Evolutionary conservation across 169 alveolate species (phyloP), one percentile per base, ranked within the genome.

Genomic region (Cryptosporidium parvum): DNA sequence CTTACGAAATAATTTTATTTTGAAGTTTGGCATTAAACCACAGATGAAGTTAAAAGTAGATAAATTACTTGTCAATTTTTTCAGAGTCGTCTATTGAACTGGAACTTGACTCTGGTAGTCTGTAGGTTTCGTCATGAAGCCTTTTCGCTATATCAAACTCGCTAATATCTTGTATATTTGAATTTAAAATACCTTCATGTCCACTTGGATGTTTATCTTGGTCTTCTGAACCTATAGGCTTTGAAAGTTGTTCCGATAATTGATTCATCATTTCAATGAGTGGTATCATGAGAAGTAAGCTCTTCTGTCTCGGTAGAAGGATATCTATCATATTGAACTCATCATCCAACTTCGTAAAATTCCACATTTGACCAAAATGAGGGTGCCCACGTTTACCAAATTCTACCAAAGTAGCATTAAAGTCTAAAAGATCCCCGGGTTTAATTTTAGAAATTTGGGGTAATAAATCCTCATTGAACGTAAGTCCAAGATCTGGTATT

Each of bases 301-400:
- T 80, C 21, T 62, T 80, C 42, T 80, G 89, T 62, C 45, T 80
- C 18, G 89, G 89, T 3, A 73, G 21, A 0, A 73, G 52, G 12
- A 39, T n/a, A 44, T 62, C 75, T 16, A 42, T 80, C 51, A 80
- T 59, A 37, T 59, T 51, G 8, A 65, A 26, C 14, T 62, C 73
- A 42, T 80, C 89, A 39, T 80, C 89, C 4, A 67, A 59, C 69
- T 80, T 80, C 29, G 89, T 80, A 65, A 80, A 80, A 29, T 80
- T 80, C 89, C 89, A 80, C 89, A 80, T 80, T 80, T 80, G 89
- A 1, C 89, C 89, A 62, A 80, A 80, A 39, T 80, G 89, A 14
- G 89, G 89, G 62, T 80, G 89, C 4, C 89, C 89, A 80, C 89
- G 89, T 21, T 80, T 80, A 7, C 89, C 89, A 7, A 80, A 80